Evolutionary conservation across 2,329 filamentous ascomycete genomes (phyloP), one percentile per base, ranked within the genome.

Genomic region (Fusarium albidum): DNA sequence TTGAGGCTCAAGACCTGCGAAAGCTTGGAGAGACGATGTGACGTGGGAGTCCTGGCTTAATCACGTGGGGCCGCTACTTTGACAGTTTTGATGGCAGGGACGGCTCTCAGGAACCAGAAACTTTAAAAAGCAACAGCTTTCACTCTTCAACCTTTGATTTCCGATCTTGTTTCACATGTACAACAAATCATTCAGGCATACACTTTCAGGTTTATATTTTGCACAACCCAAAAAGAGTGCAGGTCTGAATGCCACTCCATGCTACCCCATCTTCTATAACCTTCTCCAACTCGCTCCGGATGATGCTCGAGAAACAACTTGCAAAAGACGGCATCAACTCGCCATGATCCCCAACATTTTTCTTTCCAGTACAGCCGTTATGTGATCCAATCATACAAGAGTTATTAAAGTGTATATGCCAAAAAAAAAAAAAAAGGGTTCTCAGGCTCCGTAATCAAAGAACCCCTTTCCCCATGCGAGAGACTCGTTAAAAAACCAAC

Each of bases 51-150:
- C 44, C 21, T 38, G 44, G 47, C 43, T 40, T 33, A 46, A 61
- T 63, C 59, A 63, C 59, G 59, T 63, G 59, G 59, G 59, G 55
- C 55, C 15, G 29, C 21, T 25, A 17, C 35, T 6, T 10, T 34
- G 12, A 41, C n/a, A n/a, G 14, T 40, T 40, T 34, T 14, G 34
- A 33, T 13, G 38, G n/a, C n/a, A n/a, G n/a, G n/a, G n/a, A n/a
- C n/a, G n/a, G n/a, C n/a, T n/a, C n/a, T n/a, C 11, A 26, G 13
- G 9, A 26, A 39, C n/a, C 11, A 17, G 9, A 21, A 21, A 21
- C 21, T 21, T 21, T 21, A 21, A 21, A 21, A 21, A 21, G 21
- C 21, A 21, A 21, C 7, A 7, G 21, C 21, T 21, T 21, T 21
- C 21, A 21, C 4, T 7, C 21, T 21, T 21, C 21, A 21, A 21